phyloP scores from a whole-genome alignment of 345 rosid genomes.

The Salix arbutifolia region DNA sequence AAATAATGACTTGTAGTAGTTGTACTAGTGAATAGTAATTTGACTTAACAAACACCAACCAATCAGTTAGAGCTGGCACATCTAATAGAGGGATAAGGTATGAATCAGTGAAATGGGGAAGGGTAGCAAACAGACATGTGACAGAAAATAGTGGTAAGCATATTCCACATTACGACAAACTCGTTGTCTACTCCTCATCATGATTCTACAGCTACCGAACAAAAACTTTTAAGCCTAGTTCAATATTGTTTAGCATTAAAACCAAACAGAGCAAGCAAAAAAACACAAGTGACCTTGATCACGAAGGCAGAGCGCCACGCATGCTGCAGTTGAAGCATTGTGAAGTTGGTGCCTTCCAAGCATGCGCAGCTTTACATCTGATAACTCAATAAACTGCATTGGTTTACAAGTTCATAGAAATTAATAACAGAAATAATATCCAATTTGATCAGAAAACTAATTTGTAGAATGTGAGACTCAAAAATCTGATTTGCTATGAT shows the following conservation, averaged over 20 bases:
- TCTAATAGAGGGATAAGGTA: not conserved
- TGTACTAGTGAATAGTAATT: not conserved
- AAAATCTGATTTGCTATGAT: not conserved
- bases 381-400: slow-evolving; percentile 56
- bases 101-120: too few species aligned
- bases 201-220: not conserved
- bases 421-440: not conserved
- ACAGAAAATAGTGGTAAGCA: not conserved
- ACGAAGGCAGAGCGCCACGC: slow-evolving; percentile 65
- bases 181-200: not conserved
- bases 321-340: slow-evolving; percentile 78
- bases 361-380: slow-evolving; percentile 58
- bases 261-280: not conserved
- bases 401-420: not conserved
- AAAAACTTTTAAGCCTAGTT: not conserved
- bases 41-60: not conserved
- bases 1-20: not conserved
- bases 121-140: not conserved
- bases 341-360: slow-evolving; percentile 89
- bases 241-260: not conserved
- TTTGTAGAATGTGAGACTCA: not conserved
- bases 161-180: not conserved
- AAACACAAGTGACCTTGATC: slow-evolving; percentile 46
- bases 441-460: not conserved
- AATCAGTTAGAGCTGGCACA: not conserved